phyloP scores from a whole-genome alignment of 2,329 filamentous ascomycete species.

The Ramichloridium luteum region DNA sequence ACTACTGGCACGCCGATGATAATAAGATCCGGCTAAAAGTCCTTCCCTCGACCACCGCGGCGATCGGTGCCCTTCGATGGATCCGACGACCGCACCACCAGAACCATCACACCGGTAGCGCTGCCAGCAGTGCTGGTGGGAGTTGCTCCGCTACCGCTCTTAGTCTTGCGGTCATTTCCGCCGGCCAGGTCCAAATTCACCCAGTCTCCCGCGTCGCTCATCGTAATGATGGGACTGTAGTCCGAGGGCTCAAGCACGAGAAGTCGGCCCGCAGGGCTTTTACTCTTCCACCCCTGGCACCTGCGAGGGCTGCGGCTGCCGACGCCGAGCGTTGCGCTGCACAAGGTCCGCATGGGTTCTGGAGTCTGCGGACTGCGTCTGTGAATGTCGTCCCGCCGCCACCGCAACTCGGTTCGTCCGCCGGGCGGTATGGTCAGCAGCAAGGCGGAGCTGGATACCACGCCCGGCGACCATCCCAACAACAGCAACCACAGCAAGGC shows the following conservation, averaged over 20 bases:
- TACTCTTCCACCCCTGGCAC: conserved; percentile 10
- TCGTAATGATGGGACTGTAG: conserved; percentile 32
- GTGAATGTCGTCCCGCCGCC: too few relatives aligned
- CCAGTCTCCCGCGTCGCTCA: conserved; percentile 40
- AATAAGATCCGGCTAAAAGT: conserved; percentile 50
- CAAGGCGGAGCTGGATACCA: not conserved
- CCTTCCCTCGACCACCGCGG: conserved; percentile 45
- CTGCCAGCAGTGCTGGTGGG: not conserved
- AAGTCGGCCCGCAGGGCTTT: conserved; percentile 17
- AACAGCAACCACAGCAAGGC: not conserved
- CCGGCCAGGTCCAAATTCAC: conserved; percentile 55
- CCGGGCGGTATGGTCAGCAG: not conserved
- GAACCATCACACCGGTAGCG: conserved; percentile 46
- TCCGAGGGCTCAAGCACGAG: conserved; percentile 32
- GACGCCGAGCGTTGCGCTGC: conserved; percentile 13
- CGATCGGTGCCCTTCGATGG: conserved; percentile 56
- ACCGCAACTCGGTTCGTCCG: not conserved
- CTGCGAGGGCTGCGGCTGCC: not conserved
- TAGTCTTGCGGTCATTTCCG: conserved; percentile 52
- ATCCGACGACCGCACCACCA: too few relatives aligned
- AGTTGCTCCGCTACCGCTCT: not conserved
- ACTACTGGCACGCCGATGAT: conserved; percentile 62
- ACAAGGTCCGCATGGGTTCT: conserved; percentile 26
- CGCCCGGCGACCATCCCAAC: not conserved
- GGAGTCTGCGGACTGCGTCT: conserved; percentile 31